These are phyloP conservation scores for Rhipidocladum racemiflorum DNA, from an alignment of 176 grass and related monocot species.

Conservation along the genomic window DNA sequence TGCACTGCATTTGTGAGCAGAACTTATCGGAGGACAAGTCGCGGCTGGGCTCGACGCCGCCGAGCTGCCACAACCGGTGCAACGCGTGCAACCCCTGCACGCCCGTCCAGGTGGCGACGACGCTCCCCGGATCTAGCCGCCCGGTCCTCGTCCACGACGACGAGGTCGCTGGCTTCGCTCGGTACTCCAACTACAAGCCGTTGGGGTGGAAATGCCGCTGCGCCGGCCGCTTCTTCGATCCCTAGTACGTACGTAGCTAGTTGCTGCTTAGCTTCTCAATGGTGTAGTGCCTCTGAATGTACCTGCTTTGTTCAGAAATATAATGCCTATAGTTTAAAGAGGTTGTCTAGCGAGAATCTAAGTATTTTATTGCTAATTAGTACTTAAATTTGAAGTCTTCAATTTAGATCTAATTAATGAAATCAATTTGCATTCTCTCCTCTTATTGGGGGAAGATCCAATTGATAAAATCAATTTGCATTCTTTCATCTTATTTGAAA, in stretches of 20 bases:
- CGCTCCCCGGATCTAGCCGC: constrained; percentile 27
- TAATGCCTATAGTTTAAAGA: too few species aligned
- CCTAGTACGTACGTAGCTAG: constrained; percentile 25
- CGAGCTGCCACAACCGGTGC: constrained; percentile 87
- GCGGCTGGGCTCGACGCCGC: constrained; percentile 83
- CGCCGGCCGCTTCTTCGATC: constrained; percentile 65
- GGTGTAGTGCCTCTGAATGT: neutral
- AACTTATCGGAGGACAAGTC: constrained; percentile 73
- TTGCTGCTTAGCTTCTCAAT: neutral
- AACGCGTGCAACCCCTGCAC: constrained; percentile 87
- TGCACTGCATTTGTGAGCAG: neutral
- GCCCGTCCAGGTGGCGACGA: constrained; percentile 74
- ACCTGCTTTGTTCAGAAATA: too few species aligned
- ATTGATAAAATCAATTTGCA: too few species aligned
- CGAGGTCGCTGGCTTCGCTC: constrained; percentile 26
- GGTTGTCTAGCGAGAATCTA: too few species aligned
- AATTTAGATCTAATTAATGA: too few species aligned
- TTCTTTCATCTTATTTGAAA: too few species aligned
- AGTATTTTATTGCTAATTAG: too few species aligned
- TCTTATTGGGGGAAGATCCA: too few species aligned
- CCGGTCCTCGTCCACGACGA: neutral
- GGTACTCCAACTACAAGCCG: constrained; percentile 95
- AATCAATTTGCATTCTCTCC: too few species aligned
- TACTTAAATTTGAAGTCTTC: too few species aligned
- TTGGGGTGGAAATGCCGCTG: constrained; percentile 94